Conservation (phyloP, 208 protist species). For the Leptomonas seymouri region DNA sequence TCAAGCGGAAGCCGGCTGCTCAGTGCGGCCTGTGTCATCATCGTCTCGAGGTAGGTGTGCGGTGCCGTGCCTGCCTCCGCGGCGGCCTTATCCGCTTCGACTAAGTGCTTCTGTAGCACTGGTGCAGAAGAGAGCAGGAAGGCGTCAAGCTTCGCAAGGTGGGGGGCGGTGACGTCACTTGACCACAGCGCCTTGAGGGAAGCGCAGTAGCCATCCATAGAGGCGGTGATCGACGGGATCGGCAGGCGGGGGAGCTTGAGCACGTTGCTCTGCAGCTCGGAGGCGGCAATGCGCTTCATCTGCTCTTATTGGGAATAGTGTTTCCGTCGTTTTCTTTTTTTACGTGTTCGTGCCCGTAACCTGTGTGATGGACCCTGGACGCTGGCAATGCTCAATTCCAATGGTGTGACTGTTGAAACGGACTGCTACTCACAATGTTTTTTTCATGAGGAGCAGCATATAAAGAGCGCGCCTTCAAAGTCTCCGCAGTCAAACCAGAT, state of each 20-base stretch:
- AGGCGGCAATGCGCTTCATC: conserved; percentile 68
- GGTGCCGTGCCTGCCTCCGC: conserved; percentile 47
- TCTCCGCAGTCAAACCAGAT: too few species aligned
- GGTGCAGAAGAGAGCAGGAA: conserved; percentile 62
- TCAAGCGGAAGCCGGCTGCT: conserved; percentile 62
- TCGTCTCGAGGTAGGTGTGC: conserved; percentile 72
- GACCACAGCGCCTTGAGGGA: conserved; percentile 67
- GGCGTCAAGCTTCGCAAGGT: conserved; percentile 66
- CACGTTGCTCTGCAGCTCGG: conserved; percentile 72
- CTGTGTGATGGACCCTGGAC: too few species aligned
- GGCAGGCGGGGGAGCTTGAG: conserved; percentile 78
- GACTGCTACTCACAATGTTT: too few species aligned
- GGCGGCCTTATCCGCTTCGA: conserved; percentile 61
- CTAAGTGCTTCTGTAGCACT: conserved; percentile 63
- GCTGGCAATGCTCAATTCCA: too few species aligned
- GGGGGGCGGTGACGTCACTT: conserved; percentile 48
- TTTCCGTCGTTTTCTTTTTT: conserved; percentile 1
- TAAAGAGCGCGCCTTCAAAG: too few species aligned
- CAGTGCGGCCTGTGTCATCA: conserved; percentile 57
- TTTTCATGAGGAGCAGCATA: too few species aligned
- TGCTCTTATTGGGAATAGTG: conserved; percentile 6
- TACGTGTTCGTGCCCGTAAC: too few species aligned
- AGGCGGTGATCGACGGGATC: conserved; percentile 63
- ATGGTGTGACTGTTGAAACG: too few species aligned
- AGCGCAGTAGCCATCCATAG: conserved; percentile 62